Evolutionary conservation across 257 asterid species (phyloP), one percentile per base, ranked within the genome.

Genomic region (Solanum gandarillasii): DNA sequence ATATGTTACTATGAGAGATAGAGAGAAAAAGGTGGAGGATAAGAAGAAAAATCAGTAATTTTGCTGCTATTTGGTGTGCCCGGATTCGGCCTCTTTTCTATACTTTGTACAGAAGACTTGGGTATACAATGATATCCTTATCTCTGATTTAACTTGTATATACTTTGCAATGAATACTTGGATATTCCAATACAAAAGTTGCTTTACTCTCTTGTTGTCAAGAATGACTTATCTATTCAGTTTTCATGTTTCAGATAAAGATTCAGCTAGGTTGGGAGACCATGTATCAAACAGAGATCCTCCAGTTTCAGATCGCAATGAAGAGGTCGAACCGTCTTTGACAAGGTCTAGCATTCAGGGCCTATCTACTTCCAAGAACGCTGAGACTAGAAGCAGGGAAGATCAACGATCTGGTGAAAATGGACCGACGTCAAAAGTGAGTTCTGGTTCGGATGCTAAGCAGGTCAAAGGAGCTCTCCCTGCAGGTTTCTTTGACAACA

Each of bases 401-500:
- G 35, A 43, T 70, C 90, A 43, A 88, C 88, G 87, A 87, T 88
- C 94, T 35, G 81, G 84, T 43, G 95, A 90, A 84, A 88, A 83
- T 21, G 88, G 65, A 76, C 93, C 43, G 6, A 87, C 32, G 25
- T 68, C 98, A 52, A 67, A 90, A 58, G 31, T 82, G 87, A 88
- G 88, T 81, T 86, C 84, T 92, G 93, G 83, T 89, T 76, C 91
- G 31, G 98, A 94, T 76, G 87, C 93, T 83, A 93, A 90, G 90
- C 97, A 93, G 90, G 94, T 74, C 72, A 94, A 92, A 90, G 98
- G 98, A 88, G 90, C 93, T 85, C 95, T 97, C 86, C 99, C 99
- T 85, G 92, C 90, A 89, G 98, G 99, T 7, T 97, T 97, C 89
- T 97, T 94, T 84, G 98, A 97, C 89, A 93, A 97, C 93, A 95